Percentiles rank a stretch among this genome's conserved stretches.
Evolutionary conservation across 208 protist species (phyloP).

Genomic region (Acanthamoeba divionensis): DNA sequence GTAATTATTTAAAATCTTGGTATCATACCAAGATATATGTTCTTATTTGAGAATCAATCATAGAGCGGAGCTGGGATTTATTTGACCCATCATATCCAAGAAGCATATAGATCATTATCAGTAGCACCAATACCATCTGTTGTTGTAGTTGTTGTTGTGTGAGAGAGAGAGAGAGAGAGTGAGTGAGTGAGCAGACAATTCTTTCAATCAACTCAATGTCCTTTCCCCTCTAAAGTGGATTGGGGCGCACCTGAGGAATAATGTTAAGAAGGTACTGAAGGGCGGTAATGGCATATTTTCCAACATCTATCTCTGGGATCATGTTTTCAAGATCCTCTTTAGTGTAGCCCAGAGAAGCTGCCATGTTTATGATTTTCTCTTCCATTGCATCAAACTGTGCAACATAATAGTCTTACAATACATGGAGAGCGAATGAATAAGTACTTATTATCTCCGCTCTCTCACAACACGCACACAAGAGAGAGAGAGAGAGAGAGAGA

Average conservation of each 20-base stretch:
- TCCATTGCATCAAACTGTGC: too few relatives aligned
- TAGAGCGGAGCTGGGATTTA: background rate
- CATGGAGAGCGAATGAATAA: too few relatives aligned
- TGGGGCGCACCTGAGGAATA: background rate
- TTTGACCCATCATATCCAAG: slow-evolving; percentile 29
- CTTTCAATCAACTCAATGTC: too few relatives aligned
- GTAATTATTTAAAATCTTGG: too few relatives aligned
- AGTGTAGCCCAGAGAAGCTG: background rate
- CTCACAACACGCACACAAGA: too few relatives aligned
- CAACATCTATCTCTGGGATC: background rate
- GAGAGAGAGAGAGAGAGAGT: background rate
- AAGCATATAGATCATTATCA: slow-evolving; percentile 15
- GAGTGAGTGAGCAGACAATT: too few relatives aligned
- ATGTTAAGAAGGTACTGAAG: background rate
- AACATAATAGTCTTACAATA: too few relatives aligned
- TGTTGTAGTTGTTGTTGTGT: too few relatives aligned
- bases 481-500: too few relatives aligned
- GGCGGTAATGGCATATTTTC: background rate
- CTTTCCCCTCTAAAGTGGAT: too few relatives aligned
- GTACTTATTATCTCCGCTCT: too few relatives aligned
- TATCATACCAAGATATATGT: background rate
- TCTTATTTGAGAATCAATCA: background rate
- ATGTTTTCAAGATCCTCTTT: background rate
- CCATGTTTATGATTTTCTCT: too few relatives aligned
- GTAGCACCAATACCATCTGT: background rate